Evolutionary conservation across 345 rosid species (phyloP).

Genomic region (Diplotaxis tenuifolia): DNA sequence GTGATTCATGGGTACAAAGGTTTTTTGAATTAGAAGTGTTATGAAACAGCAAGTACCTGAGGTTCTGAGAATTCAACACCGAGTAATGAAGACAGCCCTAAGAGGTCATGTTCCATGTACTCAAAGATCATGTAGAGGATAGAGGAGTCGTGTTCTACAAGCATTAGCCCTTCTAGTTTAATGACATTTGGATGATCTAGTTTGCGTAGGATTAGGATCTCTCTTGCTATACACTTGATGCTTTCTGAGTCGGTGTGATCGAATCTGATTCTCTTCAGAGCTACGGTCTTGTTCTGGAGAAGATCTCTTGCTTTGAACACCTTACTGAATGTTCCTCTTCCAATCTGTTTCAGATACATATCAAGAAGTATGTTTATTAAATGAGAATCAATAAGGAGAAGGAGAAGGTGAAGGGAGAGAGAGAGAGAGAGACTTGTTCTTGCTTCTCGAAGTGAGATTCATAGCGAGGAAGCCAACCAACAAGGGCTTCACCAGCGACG

Average conservation of each 20-base stretch:
- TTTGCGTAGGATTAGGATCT: slow-evolving; percentile 70
- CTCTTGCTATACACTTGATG: slow-evolving; percentile 81
- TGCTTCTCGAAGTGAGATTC: slow-evolving; percentile 74
- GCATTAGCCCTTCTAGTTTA: slow-evolving; percentile 79
- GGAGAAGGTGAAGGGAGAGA: too few relatives aligned
- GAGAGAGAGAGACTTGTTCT: slow-evolving; percentile 54
- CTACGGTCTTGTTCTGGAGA: slow-evolving; percentile 59
- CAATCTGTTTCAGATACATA: slow-evolving; percentile 62
- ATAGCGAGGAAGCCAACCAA: slow-evolving; percentile 74
- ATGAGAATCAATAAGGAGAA: background rate
- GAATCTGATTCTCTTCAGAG: slow-evolving; percentile 71
- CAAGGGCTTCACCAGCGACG: slow-evolving; percentile 76
- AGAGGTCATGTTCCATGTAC: slow-evolving; percentile 97
- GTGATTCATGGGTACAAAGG: background rate
- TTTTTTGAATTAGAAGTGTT: background rate
- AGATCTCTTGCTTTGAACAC: slow-evolving; percentile 85
- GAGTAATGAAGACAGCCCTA: slow-evolving; percentile 75
- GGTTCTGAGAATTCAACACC: slow-evolving; percentile 70
- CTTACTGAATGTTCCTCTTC: slow-evolving; percentile 88
- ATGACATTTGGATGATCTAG: slow-evolving; percentile 87
- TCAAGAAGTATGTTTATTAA: background rate
- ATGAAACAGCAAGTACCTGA: slow-evolving; percentile 57
- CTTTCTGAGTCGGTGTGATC: slow-evolving; percentile 71
- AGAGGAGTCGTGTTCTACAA: slow-evolving; percentile 51
- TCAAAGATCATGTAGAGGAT: slow-evolving; percentile 81